These are phyloP conservation scores for Fusarium decemcellulare DNA, from an alignment of 2,329 filamentous ascomycete species.

Conservation along the genomic window DNA sequence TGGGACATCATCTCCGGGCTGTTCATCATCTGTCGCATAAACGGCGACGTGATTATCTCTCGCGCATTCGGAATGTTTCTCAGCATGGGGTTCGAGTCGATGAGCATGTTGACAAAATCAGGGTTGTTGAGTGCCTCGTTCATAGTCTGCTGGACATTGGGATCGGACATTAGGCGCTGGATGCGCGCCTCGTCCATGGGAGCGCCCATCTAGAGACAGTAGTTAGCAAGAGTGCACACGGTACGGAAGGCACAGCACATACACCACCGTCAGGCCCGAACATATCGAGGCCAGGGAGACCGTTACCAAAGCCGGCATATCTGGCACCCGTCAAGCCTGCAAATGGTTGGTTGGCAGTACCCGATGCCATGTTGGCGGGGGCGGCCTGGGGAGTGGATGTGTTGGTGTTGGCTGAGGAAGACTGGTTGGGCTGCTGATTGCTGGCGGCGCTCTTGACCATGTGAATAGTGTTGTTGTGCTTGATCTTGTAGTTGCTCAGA, in stretches of 20 bases:
- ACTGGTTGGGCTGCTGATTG: conserved; percentile 67
- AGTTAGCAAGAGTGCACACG: conserved; percentile 20
- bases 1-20: conserved; percentile 88
- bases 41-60: conserved; percentile 88
- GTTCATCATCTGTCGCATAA: conserved; percentile 93
- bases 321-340: conserved; percentile 92
- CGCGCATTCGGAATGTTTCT: conserved; percentile 81
- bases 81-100: conserved; percentile 89
- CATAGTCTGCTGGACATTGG: conserved; percentile 87
- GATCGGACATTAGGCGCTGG: conserved; percentile 88
- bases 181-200: conserved; percentile 86
- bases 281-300: conserved; percentile 87
- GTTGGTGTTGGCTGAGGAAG: conserved; percentile 54
- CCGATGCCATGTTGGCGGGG: conserved; percentile 84
- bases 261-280: conserved; percentile 97
- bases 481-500: conserved; percentile 91
- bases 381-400: conserved; percentile 62
- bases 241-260: conserved; percentile 58
- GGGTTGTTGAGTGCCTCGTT: conserved; percentile 97
- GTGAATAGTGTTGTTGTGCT: conserved; percentile 94
- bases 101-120: conserved; percentile 94
- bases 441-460: conserved; percentile 96
- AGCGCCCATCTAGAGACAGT: conserved; percentile 81
- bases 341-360: conserved; percentile 88
- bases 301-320: conserved; percentile 88